Conservation (phyloP, 352 stramenopile genomes). For the Globisporangium canariense region DNA sequence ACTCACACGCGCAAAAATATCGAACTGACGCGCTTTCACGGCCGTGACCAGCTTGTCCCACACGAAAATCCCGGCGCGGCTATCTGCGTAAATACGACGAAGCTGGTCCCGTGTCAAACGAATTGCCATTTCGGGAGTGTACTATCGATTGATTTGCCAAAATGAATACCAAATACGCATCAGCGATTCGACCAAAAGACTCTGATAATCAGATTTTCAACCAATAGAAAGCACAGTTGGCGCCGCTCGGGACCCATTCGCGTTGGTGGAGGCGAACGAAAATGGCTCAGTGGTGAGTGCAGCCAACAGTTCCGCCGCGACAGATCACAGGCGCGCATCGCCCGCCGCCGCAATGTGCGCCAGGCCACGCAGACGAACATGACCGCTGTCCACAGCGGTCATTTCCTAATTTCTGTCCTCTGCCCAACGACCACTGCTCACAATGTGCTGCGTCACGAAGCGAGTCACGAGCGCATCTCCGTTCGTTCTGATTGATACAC, state of each 20-base stretch:
- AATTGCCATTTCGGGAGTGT: neutral
- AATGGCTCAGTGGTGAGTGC: constrained; percentile 14
- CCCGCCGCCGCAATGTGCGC: neutral
- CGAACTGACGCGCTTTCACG: too few species aligned
- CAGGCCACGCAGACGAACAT: constrained; percentile 5
- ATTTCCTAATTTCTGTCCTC: constrained; percentile 8
- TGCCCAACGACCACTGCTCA: neutral
- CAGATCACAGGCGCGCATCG: constrained; percentile 7
- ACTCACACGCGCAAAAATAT: too few species aligned
- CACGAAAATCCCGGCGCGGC: too few species aligned
- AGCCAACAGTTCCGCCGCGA: constrained; percentile 11
- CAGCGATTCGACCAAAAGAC: neutral
- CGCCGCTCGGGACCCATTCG: neutral
- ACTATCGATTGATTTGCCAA: neutral
- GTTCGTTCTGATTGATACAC: constrained; percentile 1
- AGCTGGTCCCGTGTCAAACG: neutral
- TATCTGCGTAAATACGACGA: neutral
- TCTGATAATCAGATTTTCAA: neutral
- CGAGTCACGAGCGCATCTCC: neutral
- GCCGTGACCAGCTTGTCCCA: too few species aligned
- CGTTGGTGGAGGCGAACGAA: constrained; percentile 17
- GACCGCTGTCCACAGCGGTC: neutral
- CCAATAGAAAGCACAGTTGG: neutral
- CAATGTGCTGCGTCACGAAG: neutral
- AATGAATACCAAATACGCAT: neutral